phyloP scores from a whole-genome alignment of 2,329 filamentous ascomycete genomes.

The Microdochium trichocladiopsis region DNA sequence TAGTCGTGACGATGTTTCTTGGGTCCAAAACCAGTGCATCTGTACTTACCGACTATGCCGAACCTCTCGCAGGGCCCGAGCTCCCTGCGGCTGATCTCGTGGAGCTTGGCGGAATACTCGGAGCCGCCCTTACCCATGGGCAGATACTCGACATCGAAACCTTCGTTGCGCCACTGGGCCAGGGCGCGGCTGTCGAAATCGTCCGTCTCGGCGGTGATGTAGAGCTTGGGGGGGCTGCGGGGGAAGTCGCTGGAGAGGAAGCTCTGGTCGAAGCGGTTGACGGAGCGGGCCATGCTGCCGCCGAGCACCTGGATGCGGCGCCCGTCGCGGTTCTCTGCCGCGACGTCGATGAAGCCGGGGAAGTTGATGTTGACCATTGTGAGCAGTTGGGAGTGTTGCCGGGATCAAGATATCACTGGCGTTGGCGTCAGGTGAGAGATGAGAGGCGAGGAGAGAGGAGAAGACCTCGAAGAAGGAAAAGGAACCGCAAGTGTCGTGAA shows the following conservation, averaged over 20 bases:
- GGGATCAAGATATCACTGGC: too few species aligned
- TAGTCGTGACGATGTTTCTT: too few species aligned
- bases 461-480: too few species aligned
- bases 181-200: conserved; percentile 31
- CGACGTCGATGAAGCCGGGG: conserved; percentile 17
- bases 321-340: conserved; percentile 14
- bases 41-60: conserved; percentile 33
- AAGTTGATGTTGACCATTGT: conserved; percentile 17
- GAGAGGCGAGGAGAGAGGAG: too few species aligned
- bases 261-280: conserved; percentile 29
- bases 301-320: conserved; percentile 12
- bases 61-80: conserved; percentile 33
- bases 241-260: conserved; percentile 35
- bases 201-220: conserved; percentile 32
- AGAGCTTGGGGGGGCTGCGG: conserved; percentile 27
- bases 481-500: too few species aligned
- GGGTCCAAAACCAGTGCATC: too few species aligned
- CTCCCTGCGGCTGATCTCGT: conserved; percentile 20
- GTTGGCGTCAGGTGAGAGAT: too few species aligned
- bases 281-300: conserved; percentile 15
- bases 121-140: conserved; percentile 25
- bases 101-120: conserved; percentile 26
- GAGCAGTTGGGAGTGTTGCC: background rate
- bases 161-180: conserved; percentile 31
- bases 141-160: conserved; percentile 34